Evolutionary conservation across 208 protist species (phyloP), one percentile per base, ranked within the genome.

Genomic region (Leishmania tropica): DNA sequence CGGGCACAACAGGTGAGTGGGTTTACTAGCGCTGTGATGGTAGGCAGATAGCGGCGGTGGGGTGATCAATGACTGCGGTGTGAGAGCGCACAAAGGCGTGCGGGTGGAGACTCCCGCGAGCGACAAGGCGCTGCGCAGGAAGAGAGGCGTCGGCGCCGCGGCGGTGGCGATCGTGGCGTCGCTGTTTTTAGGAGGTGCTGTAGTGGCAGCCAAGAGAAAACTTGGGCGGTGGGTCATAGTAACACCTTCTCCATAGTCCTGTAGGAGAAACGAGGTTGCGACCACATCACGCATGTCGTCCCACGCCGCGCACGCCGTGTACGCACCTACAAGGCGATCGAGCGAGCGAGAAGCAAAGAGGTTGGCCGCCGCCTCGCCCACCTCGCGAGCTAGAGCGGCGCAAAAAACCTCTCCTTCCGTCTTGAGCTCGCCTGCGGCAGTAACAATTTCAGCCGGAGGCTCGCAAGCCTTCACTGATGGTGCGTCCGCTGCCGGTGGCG

Each of bases 301-400:
- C 95, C 95, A 97, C 21, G 91, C 84, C 17, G 93, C 84, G 28
- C 84, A 86, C 1, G 95, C 90, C 24, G 93, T 94, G 87, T 96
- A 97, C 17, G 80, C 80, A 70, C 85, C 85, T 48, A 89, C 81
- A 45, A 95, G 80, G 35, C 84, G 65, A 84, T 96, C 93, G 56
- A 96, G 88, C 13, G 71, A 89, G 58, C 90, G 90, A 2, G 88
- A 75, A 0, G 88, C 86, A 83, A 96, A 94, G 11, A 92, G 81
- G 15, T 86, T 73, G 28, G 91, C 88, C 0, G 88, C 89, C 0
- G 65, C 37, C 40, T 92, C 79, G 0, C 96, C 93, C 58, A 97
- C 89, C n/a, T 94, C 90, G 24, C 88, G 85, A n/a, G 87, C 94
- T 51, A 97, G 71, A 15, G 77, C 60, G 37, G 87, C 91, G 71